Evolutionary conservation across 192 early-diverging fungal species (phyloP).

Genomic region (Coemansia sp.): DNA sequence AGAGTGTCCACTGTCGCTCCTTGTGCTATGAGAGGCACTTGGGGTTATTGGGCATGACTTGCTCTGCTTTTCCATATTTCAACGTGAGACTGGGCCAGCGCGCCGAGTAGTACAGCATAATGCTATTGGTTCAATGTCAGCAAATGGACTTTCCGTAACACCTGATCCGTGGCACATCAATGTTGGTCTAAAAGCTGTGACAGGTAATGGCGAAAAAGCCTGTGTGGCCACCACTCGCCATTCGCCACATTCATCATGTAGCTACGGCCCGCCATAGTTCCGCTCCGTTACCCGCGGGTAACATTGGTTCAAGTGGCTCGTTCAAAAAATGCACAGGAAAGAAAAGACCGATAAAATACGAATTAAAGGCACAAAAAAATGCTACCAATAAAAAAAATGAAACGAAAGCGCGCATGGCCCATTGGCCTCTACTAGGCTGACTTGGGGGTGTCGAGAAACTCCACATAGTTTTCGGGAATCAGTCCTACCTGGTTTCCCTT

Average conservation of each 20-base stretch:
- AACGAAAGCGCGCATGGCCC: background rate
- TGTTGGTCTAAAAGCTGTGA: background rate
- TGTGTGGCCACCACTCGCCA: background rate
- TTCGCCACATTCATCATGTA: background rate
- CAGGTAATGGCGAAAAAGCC: background rate
- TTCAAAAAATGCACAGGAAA: no score
- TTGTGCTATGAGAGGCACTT: background rate
- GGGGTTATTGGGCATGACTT: background rate
- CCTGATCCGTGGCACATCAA: background rate
- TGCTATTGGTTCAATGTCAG: background rate
- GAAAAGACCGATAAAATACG: background rate
- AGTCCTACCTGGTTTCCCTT: slow-evolving; percentile 63
- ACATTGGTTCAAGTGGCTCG: no score
- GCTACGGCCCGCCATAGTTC: background rate
- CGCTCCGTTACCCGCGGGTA: background rate
- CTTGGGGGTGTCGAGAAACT: slow-evolving; percentile 35
- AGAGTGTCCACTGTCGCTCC: background rate
- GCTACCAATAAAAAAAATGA: background rate
- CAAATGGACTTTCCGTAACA: background rate
- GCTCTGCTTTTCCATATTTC: background rate
- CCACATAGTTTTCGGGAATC: slow-evolving; percentile 76
- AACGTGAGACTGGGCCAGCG: background rate
- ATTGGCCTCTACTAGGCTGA: background rate
- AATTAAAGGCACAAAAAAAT: background rate
- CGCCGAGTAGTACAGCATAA: background rate